phyloP scores from a whole-genome alignment of 139 green algal genomes.

The Closterium sp. region DNA sequence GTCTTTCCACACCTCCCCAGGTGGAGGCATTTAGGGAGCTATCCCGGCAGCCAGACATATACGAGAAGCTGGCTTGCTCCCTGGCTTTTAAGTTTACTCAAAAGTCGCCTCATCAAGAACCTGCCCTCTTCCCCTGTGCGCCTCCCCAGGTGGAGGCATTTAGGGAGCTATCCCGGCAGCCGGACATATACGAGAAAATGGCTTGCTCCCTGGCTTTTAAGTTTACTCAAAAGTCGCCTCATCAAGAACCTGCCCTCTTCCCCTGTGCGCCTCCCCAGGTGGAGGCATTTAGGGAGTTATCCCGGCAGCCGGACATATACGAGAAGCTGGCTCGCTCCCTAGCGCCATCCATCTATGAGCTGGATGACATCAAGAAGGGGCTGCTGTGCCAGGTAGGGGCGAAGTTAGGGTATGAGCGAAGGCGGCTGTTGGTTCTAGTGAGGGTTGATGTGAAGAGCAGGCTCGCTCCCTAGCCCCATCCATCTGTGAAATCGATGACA shows the following conservation, averaged over 20 bases:
- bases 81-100: too few species aligned
- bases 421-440: neutral
- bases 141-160: slow-evolving; percentile 36
- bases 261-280: slow-evolving; percentile 11
- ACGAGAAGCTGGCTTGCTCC: too few species aligned
- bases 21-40: too few species aligned
- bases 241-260: too few species aligned
- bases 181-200: slow-evolving; percentile 85
- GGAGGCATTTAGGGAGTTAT: slow-evolving; percentile 38
- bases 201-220: slow-evolving; percentile 81
- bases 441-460: slow-evolving; percentile 54
- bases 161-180: slow-evolving; percentile 54
- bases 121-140: too few species aligned
- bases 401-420: too few species aligned
- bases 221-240: too few species aligned
- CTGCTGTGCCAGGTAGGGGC: slow-evolving; percentile 57
- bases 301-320: slow-evolving; percentile 76
- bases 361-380: slow-evolving; percentile 97
- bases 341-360: slow-evolving; percentile 93
- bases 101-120: too few species aligned
- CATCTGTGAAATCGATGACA: slow-evolving; percentile 97
- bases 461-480: slow-evolving; percentile 81
- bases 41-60: too few species aligned
- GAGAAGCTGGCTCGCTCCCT: slow-evolving; percentile 78
- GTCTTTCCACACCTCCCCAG: too few species aligned